Percentiles rank a stretch among this genome's conserved stretches.
Conservation (phyloP, 2,329 filamentous ascomycete genomes). For the Fusarium pseudograminearum region DNA sequence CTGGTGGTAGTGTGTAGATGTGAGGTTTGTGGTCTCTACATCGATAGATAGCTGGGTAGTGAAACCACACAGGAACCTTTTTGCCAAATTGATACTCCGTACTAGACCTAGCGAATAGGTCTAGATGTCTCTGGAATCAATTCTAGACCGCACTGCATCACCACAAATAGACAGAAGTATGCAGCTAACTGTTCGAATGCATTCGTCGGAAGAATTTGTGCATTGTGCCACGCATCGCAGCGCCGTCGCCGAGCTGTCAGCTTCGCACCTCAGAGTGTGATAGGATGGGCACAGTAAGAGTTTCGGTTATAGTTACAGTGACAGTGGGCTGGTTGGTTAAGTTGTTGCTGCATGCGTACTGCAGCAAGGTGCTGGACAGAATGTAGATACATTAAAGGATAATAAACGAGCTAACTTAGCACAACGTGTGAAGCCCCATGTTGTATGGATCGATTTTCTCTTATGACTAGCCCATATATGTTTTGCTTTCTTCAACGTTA, state of each 20-base stretch:
- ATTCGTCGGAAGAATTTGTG: conserved; percentile 5
- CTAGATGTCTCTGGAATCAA: conserved; percentile 33
- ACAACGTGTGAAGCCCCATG: not conserved
- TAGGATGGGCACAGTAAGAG: conserved; percentile 3
- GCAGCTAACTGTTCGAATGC: conserved; percentile 18
- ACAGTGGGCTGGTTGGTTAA: not conserved
- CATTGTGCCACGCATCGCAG: not conserved
- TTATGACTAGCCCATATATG: conserved; percentile 10
- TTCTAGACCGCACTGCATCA: conserved; percentile 17
- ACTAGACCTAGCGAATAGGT: conserved; percentile 6
- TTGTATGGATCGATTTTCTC: conserved; percentile 1
- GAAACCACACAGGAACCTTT: not conserved
- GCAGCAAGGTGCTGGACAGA: not conserved
- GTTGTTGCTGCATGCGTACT: not conserved
- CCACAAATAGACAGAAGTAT: conserved; percentile 24
- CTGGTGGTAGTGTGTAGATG: too few species aligned
- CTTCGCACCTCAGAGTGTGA: not conserved
- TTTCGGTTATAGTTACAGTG: not conserved
- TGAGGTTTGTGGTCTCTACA: too few species aligned
- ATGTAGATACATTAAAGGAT: not conserved
- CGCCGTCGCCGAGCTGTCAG: conserved; percentile 18
- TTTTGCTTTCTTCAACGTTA: conserved; percentile 17
- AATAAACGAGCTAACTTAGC: not conserved
- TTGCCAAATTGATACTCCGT: not conserved
- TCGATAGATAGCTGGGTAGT: conserved; percentile 2